Conservation (phyloP, 306 rosid species). For the Canavalia gladiata region DNA sequence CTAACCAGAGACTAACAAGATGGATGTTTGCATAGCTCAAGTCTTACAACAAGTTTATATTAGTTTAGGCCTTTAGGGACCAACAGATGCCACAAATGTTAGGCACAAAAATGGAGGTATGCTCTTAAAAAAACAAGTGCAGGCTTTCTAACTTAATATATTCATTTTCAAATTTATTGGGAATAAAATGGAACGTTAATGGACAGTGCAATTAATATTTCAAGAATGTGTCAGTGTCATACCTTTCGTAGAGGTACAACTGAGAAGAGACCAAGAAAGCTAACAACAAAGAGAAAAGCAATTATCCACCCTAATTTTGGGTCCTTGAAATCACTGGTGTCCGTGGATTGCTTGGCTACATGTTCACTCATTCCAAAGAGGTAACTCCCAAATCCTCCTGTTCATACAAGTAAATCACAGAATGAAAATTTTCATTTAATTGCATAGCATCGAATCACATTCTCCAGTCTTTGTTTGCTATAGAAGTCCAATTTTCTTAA, state of each 20-base stretch:
- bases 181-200: not conserved
- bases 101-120: too few relatives aligned
- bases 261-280: constrained; percentile 68
- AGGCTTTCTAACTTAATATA: constrained; percentile 11
- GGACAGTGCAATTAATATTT: constrained; percentile 15
- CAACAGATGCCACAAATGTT: too few relatives aligned
- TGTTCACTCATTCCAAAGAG: constrained; percentile 64
- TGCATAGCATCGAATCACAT: constrained; percentile 33
- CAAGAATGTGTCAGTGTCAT: constrained; percentile 16
- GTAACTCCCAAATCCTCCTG: constrained; percentile 69
- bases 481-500: constrained; percentile 7
- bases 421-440: constrained; percentile 16
- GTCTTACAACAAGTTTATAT: too few relatives aligned
- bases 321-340: constrained; percentile 52
- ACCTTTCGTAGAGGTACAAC: constrained; percentile 69
- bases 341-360: constrained; percentile 49
- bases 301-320: constrained; percentile 62
- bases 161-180: constrained; percentile 13
- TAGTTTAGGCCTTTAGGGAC: too few relatives aligned
- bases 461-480: not conserved
- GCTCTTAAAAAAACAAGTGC: too few relatives aligned
- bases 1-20: too few relatives aligned
- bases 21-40: too few relatives aligned
- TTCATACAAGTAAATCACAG: constrained; percentile 29
- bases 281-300: constrained; percentile 66